phyloP scores from a whole-genome alignment of 1,284 basidiomycete species.

The Heterobasidion occidentale region DNA sequence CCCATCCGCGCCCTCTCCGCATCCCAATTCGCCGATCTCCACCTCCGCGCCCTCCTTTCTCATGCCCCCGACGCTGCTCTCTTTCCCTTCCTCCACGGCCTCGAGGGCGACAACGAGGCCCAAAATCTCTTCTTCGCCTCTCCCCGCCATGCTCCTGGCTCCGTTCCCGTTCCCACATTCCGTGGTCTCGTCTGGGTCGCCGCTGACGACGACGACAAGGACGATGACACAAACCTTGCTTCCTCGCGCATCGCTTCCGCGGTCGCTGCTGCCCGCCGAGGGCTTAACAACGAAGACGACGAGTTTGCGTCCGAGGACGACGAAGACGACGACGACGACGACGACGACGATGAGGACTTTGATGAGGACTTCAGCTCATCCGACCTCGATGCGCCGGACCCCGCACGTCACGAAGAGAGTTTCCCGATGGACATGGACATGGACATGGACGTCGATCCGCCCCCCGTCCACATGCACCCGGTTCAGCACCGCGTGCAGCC shows the following conservation, averaged over 20 bases:
- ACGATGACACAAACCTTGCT: neutral
- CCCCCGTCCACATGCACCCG: slow-evolving; percentile 44
- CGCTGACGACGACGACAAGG: slow-evolving; percentile 47
- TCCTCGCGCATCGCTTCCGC: neutral
- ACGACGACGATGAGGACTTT: slow-evolving; percentile 3
- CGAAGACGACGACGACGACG: slow-evolving; percentile 23
- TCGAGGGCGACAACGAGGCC: slow-evolving; percentile 70
- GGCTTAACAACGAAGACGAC: slow-evolving; percentile 16
- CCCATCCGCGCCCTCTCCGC: slow-evolving; percentile 47
- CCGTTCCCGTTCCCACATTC: slow-evolving; percentile 25
- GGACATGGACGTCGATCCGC: slow-evolving; percentile 16
- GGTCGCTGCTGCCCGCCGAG: slow-evolving; percentile 13
- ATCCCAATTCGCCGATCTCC: slow-evolving; percentile 49
- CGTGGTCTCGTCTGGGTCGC: slow-evolving; percentile 72
- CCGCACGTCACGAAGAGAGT: slow-evolving; percentile 15
- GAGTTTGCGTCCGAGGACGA: slow-evolving; percentile 24
- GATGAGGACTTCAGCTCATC: neutral
- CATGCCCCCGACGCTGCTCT: slow-evolving; percentile 73
- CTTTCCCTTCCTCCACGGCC: slow-evolving; percentile 78
- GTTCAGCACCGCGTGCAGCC: slow-evolving; percentile 27
- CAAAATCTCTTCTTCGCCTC: slow-evolving; percentile 74
- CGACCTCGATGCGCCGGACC: neutral
- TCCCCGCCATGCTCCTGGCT: slow-evolving; percentile 14
- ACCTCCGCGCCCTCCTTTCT: slow-evolving; percentile 51
- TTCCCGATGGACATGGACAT: slow-evolving; percentile 22